Evolutionary conservation across 1,284 basidiomycete genomes (phyloP), one percentile per base, ranked within the genome.

Genomic region (Entoloma clypeatum): DNA sequence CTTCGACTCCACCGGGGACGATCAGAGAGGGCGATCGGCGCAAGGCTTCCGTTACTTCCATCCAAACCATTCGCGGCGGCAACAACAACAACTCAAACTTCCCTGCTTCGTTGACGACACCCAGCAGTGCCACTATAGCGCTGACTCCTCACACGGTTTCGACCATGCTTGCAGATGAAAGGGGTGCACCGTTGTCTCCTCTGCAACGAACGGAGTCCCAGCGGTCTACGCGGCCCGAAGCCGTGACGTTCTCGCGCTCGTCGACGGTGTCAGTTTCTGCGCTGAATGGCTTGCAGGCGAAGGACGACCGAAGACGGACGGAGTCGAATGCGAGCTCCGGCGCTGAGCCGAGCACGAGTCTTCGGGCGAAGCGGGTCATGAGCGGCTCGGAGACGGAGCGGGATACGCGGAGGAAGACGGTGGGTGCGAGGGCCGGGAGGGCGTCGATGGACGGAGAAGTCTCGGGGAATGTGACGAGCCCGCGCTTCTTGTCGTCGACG

Each of bases 81-180:
- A 22, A 36, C 24, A 39, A 22, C 57, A 47, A 52, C 65, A 54
- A 59, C 71, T 24, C 50, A 65, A 28, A 35, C 31, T 65, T 74
- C 48, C 61, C 67, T 9, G 61, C 64, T 2, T 47, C 44, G 17
- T 38, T 80, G 30, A 69, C 76, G 8, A 74, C 74, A 0, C 69
- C 78, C 0, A 74, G 55, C 31, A 58, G 72, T 45, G 67, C 81
- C 1, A 86, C 84, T 21, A 86, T 81, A 17, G 81, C 81, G 3
- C 45, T 86, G n/a, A 83, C 82, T 1, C 58, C 75, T 0, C 75
- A 79, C 44, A 84, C 78, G 0, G 79, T 77, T 2, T 75, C 75
- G 1, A 72, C 43, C 13, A 29, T 43, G 3, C 49, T 68, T 29
- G 65, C 65, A 0, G 63, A 65, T n/a, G 51, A 51, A 3, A 54